A percentile compares a stretch with the other conserved stretches of the same genome.
Conservation (phyloP, 257 asterid species). For the Schizonepeta tenuifolia region DNA sequence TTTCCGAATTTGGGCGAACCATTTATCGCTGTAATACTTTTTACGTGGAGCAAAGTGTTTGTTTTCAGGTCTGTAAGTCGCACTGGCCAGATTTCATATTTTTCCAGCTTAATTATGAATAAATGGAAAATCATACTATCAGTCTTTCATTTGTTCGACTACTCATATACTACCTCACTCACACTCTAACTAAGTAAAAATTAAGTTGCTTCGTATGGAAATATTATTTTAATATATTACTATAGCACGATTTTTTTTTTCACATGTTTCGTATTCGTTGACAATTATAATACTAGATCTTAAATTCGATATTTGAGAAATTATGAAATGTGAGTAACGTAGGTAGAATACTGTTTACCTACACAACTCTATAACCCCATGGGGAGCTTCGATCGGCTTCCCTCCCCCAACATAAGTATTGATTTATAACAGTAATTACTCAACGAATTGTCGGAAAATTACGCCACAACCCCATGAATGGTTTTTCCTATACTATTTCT, state of each 20-base stretch:
- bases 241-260: not conserved
- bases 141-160: not conserved
- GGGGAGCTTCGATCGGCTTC: no score
- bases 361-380: no score
- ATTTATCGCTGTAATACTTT: not conserved
- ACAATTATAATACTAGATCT: not conserved
- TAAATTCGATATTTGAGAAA: not conserved
- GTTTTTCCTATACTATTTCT: no score
- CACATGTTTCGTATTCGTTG: not conserved
- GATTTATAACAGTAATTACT: no score
- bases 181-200: no score
- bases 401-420: no score
- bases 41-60: not conserved
- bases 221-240: not conserved
- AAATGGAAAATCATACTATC: not conserved
- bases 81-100: no score
- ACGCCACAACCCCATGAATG: no score
- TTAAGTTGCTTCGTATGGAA: no score
- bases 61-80: not conserved
- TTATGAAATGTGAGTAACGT: not conserved
- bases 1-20: not conserved
- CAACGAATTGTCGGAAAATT: no score
- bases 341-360: conserved; percentile 29
- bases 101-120: not conserved
- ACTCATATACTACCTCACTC: not conserved